Evolutionary conservation across 1,139 yeast genomes (phyloP).

Genomic region (Debaryomyces fabryi): DNA sequence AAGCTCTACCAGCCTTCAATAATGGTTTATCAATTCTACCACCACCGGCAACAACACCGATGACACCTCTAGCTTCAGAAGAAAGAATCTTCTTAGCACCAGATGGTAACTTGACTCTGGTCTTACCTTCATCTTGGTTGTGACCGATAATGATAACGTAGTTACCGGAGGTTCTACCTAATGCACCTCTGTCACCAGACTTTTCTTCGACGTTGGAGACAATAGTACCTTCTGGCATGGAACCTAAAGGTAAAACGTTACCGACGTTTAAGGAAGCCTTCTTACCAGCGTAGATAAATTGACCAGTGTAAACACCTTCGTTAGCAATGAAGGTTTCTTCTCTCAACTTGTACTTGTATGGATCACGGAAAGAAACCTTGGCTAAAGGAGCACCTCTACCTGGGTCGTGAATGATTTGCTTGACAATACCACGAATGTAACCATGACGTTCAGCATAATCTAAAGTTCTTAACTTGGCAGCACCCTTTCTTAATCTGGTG

Average conservation of each 20-base stretch:
- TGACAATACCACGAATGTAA: conserved; percentile 98
- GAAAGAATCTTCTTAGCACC: conserved; percentile 97
- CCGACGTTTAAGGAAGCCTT: conserved; percentile 97
- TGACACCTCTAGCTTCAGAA: conserved; percentile 98
- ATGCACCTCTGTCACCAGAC: conserved; percentile 99
- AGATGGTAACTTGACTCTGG: conserved; percentile 98
- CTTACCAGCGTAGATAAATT: conserved; percentile 98
- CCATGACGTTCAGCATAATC: conserved; percentile 99
- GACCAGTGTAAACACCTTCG: conserved; percentile 99
- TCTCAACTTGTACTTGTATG: conserved; percentile 97
- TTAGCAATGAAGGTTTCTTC: conserved; percentile 99
- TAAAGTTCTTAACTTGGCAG: conserved; percentile 99
- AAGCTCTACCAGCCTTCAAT: conserved; percentile 99
- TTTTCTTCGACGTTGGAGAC: conserved; percentile 98
- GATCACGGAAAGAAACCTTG: conserved; percentile 98
- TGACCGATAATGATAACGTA: conserved; percentile 98
- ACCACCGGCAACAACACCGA: conserved; percentile 99
- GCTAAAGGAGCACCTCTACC: conserved; percentile 99
- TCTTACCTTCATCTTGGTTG: conserved; percentile 98
- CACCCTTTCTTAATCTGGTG: conserved; percentile 99
- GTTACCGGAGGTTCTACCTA: conserved; percentile 99
- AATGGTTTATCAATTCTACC: conserved; percentile 99
- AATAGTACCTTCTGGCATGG: conserved; percentile 99
- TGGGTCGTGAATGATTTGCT: conserved; percentile 98
- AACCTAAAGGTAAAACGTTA: conserved; percentile 94